Evolutionary conservation across 2,329 filamentous ascomycete species (phyloP).

Genomic region (Elsinoe arachidis): DNA sequence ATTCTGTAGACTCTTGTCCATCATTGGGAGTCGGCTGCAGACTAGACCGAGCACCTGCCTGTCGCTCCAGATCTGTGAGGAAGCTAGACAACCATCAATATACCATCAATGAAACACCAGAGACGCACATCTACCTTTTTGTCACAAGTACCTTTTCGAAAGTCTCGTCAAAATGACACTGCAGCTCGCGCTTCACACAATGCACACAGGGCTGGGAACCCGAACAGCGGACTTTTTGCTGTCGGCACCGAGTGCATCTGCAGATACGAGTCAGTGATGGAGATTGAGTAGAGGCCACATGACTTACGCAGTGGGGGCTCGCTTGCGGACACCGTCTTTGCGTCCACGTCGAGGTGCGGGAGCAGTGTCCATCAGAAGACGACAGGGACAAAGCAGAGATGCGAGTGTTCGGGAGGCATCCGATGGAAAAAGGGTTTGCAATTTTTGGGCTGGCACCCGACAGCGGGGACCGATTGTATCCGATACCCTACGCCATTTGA

Average conservation of each 20-base stretch:
- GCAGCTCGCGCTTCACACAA: slow-evolving; percentile 34
- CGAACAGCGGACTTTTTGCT: slow-evolving; percentile 38
- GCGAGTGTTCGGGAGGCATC: not conserved
- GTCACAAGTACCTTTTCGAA: slow-evolving; percentile 43
- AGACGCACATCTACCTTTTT: slow-evolving; percentile 17
- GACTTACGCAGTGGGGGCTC: not conserved
- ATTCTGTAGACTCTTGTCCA: not conserved
- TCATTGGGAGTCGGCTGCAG: not conserved
- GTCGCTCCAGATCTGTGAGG: slow-evolving; percentile 4
- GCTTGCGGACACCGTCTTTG: not conserved
- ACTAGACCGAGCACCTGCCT: not conserved
- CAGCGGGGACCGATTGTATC: too few species aligned
- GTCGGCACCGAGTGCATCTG: slow-evolving; percentile 36
- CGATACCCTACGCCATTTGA: too few species aligned
- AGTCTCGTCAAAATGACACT: slow-evolving; percentile 36
- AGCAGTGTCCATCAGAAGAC: not conserved
- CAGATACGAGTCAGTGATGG: not conserved
- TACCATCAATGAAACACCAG: not conserved
- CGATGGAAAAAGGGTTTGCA: too few species aligned
- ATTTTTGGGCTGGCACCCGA: too few species aligned
- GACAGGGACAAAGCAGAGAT: not conserved
- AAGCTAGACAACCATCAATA: slow-evolving; percentile 5
- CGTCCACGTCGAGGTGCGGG: not conserved
- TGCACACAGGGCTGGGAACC: slow-evolving; percentile 34
- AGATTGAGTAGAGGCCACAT: not conserved